Conservation (phyloP, 192 early-diverging fungal genomes). For the Haplosporangium gracile region DNA sequence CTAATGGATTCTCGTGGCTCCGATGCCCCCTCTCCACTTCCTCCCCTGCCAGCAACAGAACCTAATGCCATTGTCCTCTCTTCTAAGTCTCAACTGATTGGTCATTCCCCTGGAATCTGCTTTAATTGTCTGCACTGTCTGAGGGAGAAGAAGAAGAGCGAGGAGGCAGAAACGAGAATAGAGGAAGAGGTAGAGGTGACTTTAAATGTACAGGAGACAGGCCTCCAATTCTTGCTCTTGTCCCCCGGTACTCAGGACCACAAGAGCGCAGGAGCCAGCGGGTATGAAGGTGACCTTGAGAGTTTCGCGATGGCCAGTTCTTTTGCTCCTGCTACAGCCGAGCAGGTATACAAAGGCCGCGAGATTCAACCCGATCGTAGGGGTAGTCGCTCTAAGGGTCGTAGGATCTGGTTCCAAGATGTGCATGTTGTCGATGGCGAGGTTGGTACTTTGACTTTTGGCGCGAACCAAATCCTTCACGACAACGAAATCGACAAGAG, state of each 20-base stretch:
- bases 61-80: background rate
- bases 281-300: conserved; percentile 8
- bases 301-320: conserved; percentile 13
- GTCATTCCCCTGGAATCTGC: background rate
- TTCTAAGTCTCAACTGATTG: background rate
- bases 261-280: background rate
- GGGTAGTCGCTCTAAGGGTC: background rate
- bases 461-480: too few relatives aligned
- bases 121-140: background rate
- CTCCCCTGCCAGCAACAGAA: background rate
- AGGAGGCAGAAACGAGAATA: background rate
- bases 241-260: background rate
- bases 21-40: background rate
- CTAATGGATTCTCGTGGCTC: background rate
- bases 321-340: background rate
- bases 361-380: background rate
- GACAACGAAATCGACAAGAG: too few relatives aligned
- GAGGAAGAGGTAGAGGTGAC: background rate
- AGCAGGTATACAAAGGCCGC: background rate
- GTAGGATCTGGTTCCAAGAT: background rate
- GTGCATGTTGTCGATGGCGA: background rate
- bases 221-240: background rate
- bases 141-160: background rate
- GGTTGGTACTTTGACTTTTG: too few relatives aligned
- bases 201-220: background rate